These are phyloP conservation scores for Diaporthe sp. DNA, from an alignment of 2,329 filamentous ascomycete genomes.

Conservation along the genomic window DNA sequence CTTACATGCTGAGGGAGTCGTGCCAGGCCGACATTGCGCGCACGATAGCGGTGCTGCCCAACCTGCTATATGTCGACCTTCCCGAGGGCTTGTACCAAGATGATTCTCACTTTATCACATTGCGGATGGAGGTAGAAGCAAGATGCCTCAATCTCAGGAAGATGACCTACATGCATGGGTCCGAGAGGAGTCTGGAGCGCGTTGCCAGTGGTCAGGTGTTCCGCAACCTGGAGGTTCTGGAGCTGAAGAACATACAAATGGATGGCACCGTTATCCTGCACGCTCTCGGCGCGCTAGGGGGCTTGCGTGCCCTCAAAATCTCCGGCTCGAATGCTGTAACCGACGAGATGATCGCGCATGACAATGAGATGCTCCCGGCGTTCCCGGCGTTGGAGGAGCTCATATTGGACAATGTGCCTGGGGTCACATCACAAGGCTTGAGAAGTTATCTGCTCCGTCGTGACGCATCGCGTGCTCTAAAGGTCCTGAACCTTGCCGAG, in stretches of 20 bases:
- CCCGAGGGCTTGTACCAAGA: constrained; percentile 90
- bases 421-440: constrained; percentile 80
- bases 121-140: constrained; percentile 87
- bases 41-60: constrained; percentile 86
- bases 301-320: constrained; percentile 81
- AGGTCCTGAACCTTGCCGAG: constrained; percentile 77
- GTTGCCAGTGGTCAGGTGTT: constrained; percentile 77
- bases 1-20: constrained; percentile 94
- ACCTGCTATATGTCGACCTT: constrained; percentile 90
- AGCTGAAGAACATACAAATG: constrained; percentile 76
- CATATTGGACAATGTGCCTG: constrained; percentile 78
- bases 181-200: constrained; percentile 82
- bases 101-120: constrained; percentile 79
- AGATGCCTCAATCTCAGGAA: constrained; percentile 88
- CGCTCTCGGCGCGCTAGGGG: constrained; percentile 76
- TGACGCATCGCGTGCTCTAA: constrained; percentile 72
- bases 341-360: constrained; percentile 79
- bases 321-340: constrained; percentile 78
- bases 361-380: constrained; percentile 74
- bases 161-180: constrained; percentile 86
- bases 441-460: constrained; percentile 75
- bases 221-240: constrained; percentile 80
- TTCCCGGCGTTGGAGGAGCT: constrained; percentile 84
- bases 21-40: constrained; percentile 87
- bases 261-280: constrained; percentile 80